phyloP scores from a whole-genome alignment of 176 grass and related monocot species.

The Triticum aestivum region DNA sequence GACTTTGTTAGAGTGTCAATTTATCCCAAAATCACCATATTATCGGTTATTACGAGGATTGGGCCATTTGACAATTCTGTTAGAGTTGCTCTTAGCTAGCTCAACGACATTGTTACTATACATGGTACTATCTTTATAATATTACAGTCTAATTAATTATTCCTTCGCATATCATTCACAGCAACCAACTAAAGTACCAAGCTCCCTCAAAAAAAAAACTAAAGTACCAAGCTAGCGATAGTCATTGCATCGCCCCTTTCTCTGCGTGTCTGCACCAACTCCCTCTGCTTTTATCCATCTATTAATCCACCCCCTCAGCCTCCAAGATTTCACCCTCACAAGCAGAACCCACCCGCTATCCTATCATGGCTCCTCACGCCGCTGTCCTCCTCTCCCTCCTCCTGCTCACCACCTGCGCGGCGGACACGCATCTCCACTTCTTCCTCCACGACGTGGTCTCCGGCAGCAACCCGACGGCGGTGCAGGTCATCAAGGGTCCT shows the following conservation, averaged over 20 bases:
- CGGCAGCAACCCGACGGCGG: constrained; percentile 28
- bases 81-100: no score
- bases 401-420: background rate
- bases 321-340: background rate
- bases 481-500: constrained; percentile 19
- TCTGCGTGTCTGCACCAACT: background rate
- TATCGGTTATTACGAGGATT: no score
- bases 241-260: background rate
- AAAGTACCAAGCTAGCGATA: background rate
- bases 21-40: no score
- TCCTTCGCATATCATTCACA: background rate
- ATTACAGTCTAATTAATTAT: background rate
- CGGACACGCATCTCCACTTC: constrained; percentile 37
- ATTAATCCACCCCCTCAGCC: background rate
- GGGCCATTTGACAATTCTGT: no score
- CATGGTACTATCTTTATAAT: no score
- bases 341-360: background rate
- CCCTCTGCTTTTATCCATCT: background rate
- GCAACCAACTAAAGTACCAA: background rate
- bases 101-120: no score
- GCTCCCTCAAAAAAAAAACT: no score
- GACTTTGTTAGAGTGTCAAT: no score
- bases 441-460: constrained; percentile 44
- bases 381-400: background rate
- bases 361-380: background rate